Evolutionary conservation across 768 basidiomycete species (phyloP).

Genomic region (Mycena floridula): DNA sequence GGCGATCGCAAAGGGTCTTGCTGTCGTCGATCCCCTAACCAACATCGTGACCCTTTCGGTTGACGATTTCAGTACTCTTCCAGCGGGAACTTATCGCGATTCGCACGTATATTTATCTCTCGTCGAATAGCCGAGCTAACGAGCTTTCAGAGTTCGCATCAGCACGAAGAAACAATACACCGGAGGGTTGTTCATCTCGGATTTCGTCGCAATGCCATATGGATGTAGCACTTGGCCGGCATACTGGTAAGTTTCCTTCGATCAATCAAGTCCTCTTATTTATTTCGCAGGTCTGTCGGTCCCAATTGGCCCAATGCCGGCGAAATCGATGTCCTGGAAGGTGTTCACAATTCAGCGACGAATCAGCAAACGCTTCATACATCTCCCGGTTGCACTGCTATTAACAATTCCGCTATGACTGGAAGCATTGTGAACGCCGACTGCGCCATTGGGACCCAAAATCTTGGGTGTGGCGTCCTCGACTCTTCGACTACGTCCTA

Average conservation of each 20-base stretch:
- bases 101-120: slow-evolving; percentile 42
- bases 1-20: slow-evolving; percentile 54
- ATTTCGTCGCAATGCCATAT: slow-evolving; percentile 45
- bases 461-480: no score
- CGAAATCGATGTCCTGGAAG: slow-evolving; percentile 77
- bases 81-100: slow-evolving; percentile 47
- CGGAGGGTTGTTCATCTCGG: slow-evolving; percentile 63
- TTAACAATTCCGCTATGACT: slow-evolving; percentile 18
- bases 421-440: no score
- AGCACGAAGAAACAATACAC: slow-evolving; percentile 54
- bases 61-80: slow-evolving; percentile 39
- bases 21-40: slow-evolving; percentile 47
- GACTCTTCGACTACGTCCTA: slow-evolving; percentile 18
- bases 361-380: slow-evolving; percentile 71
- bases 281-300: slow-evolving; percentile 42
- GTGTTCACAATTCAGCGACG: slow-evolving; percentile 49
- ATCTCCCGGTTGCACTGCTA: no score
- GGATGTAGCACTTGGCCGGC: slow-evolving; percentile 66
- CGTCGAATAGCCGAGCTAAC: slow-evolving; percentile 2
- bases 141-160: slow-evolving; percentile 55
- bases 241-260: slow-evolving; percentile 28
- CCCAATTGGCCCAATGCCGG: slow-evolving; percentile 46
- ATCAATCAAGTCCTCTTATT: not conserved
- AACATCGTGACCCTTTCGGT: slow-evolving; percentile 69
- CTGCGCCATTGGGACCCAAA: no score